Percentiles rank a stretch among this genome's conserved stretches.
phyloP scores from a whole-genome alignment of 345 rosid genomes.

The Citrus hindsii region DNA sequence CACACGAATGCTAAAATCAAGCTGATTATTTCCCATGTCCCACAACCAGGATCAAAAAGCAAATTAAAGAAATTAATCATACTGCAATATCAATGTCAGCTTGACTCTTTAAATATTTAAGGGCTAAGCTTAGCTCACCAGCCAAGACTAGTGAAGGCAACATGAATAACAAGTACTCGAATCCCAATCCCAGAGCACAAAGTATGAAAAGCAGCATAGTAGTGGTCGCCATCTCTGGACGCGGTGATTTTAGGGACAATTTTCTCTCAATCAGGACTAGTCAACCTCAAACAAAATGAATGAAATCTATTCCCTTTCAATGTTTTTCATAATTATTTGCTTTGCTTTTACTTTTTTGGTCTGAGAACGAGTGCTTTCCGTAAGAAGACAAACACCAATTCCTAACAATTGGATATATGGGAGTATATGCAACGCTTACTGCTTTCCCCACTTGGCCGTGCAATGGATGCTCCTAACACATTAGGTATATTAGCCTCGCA shows the following conservation, averaged over 20 bases:
- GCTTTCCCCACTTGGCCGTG: not conserved
- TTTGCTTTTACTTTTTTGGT: not conserved
- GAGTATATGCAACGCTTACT: not conserved
- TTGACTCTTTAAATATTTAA: too few relatives aligned
- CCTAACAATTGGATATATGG: not conserved
- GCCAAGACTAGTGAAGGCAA: conserved; percentile 24
- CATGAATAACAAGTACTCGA: conserved; percentile 28
- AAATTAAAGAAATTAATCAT: not conserved
- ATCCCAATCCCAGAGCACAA: conserved; percentile 32
- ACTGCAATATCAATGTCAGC: too few relatives aligned
- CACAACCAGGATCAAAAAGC: not conserved
- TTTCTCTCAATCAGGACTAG: too few relatives aligned
- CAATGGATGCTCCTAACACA: not conserved
- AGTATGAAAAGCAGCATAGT: conserved; percentile 21
- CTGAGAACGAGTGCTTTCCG: not conserved
- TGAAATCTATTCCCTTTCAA: not conserved
- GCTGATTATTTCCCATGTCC: conserved; percentile 29
- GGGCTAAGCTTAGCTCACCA: conserved; percentile 10
- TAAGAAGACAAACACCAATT: not conserved
- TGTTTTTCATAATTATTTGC: not conserved
- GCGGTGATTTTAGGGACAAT: conserved; percentile 1
- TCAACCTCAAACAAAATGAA: not conserved
- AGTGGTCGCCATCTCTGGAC: conserved; percentile 23
- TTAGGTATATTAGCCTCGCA: too few relatives aligned
- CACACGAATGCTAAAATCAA: conserved; percentile 31